Evolutionary conservation across 495 filamentous ascomycete species (phyloP).

Genomic region (Apiosordaria backusii): DNA sequence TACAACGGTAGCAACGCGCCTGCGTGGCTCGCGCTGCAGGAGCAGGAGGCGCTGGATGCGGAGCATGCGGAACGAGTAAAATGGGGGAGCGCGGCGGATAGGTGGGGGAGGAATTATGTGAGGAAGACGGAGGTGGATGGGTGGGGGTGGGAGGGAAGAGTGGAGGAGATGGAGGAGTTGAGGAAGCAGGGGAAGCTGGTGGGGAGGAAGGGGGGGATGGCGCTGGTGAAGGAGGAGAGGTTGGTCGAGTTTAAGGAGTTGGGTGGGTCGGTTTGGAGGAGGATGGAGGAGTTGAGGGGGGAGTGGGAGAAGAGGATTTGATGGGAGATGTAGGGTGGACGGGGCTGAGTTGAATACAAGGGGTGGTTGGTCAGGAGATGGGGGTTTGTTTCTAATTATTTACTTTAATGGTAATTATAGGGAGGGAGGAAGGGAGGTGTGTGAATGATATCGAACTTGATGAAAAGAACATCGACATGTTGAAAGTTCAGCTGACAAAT

Average conservation of each 20-base stretch:
- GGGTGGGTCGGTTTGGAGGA: slow-evolving; percentile 69
- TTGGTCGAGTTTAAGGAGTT: slow-evolving; percentile 69
- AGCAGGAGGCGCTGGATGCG: slow-evolving; percentile 62
- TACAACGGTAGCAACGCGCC: slow-evolving; percentile 76
- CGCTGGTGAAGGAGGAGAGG: slow-evolving; percentile 59
- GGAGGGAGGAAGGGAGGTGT: too few species aligned
- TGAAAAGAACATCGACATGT: too few species aligned
- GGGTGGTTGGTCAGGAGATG: too few species aligned
- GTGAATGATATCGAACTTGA: too few species aligned
- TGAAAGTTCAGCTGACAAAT: too few species aligned
- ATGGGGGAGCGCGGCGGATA: slow-evolving; percentile 73
- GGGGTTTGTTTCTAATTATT: too few species aligned
- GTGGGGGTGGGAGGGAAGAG: slow-evolving; percentile 74
- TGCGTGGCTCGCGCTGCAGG: slow-evolving; percentile 72
- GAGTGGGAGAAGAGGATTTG: slow-evolving; percentile 65
- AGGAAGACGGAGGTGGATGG: slow-evolving; percentile 76
- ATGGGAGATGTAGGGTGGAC: background rate
- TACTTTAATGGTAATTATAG: too few species aligned
- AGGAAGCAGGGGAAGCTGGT: slow-evolving; percentile 45
- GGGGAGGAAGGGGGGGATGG: slow-evolving; percentile 54
- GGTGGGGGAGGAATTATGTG: slow-evolving; percentile 54
- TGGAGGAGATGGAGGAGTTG: slow-evolving; percentile 49
- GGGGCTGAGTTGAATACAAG: too few species aligned
- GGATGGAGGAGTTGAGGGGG: slow-evolving; percentile 78
- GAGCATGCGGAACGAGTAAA: slow-evolving; percentile 58